A percentile compares a stretch with the other conserved stretches of the same genome.
phyloP scores from a whole-genome alignment of 352 stramenopile species.

The Globisporangium paroecandrum region DNA sequence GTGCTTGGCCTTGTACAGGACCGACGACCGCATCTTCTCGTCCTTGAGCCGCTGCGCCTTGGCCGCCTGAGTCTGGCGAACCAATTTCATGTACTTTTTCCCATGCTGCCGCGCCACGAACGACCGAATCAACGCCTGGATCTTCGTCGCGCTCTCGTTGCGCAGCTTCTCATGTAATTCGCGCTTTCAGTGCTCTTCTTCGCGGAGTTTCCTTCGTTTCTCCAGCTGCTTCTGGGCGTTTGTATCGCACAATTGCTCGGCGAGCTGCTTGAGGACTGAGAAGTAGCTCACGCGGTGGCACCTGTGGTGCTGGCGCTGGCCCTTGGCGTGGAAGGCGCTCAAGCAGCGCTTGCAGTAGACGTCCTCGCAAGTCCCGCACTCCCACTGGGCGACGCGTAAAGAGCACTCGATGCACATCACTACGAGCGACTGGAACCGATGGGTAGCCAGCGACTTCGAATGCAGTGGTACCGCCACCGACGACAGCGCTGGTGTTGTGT shows the following conservation, averaged over 20 bases:
- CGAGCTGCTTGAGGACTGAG: conserved; percentile 52
- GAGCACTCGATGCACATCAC: conserved; percentile 68
- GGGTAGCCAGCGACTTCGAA: conserved; percentile 12
- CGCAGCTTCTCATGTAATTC: conserved; percentile 20
- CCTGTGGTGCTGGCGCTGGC: conserved; percentile 49
- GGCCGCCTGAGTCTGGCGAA: conserved; percentile 44
- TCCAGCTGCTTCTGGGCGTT: conserved; percentile 38
- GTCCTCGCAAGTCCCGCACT: conserved; percentile 57
- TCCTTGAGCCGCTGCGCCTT: conserved; percentile 43
- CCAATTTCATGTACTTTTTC: conserved; percentile 47
- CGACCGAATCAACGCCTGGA: conserved; percentile 36
- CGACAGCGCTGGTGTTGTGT: background rate
- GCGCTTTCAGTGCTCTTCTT: conserved; percentile 22
- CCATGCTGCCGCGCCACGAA: conserved; percentile 32
- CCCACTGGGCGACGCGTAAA: conserved; percentile 56
- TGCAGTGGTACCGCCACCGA: background rate
- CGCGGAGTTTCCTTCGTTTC: conserved; percentile 21
- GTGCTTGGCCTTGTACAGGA: conserved; percentile 40
- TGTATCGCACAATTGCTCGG: conserved; percentile 29
- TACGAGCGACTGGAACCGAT: conserved; percentile 47
- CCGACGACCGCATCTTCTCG: conserved; percentile 29
- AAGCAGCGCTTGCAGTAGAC: conserved; percentile 72
- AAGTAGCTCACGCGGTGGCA: conserved; percentile 66
- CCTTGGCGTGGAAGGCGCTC: conserved; percentile 47
- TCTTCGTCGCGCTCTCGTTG: conserved; percentile 33